A percentile compares a stretch with the other conserved stretches of the same genome.
phyloP scores from a whole-genome alignment of 73 alveolate species.

The Uronychia binucleata region DNA sequence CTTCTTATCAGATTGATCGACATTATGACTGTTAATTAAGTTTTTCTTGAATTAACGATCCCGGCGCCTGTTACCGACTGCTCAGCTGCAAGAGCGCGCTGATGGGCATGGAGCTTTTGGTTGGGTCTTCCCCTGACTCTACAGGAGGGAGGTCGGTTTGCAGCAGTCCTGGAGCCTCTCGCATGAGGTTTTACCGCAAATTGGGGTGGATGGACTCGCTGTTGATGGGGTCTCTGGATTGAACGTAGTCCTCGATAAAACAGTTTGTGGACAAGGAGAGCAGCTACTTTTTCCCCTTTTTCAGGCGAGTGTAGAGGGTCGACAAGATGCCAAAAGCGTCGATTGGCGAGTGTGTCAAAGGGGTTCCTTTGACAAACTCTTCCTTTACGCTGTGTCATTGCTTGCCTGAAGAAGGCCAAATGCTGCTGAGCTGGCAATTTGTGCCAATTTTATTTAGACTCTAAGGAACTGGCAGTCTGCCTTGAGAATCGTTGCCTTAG shows the following conservation, averaged over 20 bases:
- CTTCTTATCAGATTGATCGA: slow-evolving; percentile 55
- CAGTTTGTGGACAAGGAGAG: not conserved
- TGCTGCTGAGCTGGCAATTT: too few species aligned
- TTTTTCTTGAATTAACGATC: not conserved
- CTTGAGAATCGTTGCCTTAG: too few species aligned
- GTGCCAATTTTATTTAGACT: too few species aligned
- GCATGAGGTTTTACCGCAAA: not conserved
- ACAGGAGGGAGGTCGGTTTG: not conserved
- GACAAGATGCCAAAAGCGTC: too few species aligned
- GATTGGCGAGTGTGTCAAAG: too few species aligned
- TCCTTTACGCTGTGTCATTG: too few species aligned
- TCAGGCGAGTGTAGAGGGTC: too few species aligned
- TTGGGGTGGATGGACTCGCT: not conserved
- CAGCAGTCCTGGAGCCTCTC: not conserved
- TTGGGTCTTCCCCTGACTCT: not conserved
- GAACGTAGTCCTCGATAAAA: not conserved
- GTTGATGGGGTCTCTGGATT: not conserved
- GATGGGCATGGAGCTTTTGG: not conserved
- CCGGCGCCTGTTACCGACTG: not conserved
- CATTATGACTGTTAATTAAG: slow-evolving; percentile 14
- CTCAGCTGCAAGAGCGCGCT: not conserved
- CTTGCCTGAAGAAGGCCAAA: too few species aligned
- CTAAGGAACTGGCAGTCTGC: too few species aligned
- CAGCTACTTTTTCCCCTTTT: not conserved
- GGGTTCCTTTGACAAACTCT: too few species aligned